These are phyloP conservation scores for Elongisporangium undulatum DNA, from an alignment of 352 stramenopile species.

Conservation along the genomic window DNA sequence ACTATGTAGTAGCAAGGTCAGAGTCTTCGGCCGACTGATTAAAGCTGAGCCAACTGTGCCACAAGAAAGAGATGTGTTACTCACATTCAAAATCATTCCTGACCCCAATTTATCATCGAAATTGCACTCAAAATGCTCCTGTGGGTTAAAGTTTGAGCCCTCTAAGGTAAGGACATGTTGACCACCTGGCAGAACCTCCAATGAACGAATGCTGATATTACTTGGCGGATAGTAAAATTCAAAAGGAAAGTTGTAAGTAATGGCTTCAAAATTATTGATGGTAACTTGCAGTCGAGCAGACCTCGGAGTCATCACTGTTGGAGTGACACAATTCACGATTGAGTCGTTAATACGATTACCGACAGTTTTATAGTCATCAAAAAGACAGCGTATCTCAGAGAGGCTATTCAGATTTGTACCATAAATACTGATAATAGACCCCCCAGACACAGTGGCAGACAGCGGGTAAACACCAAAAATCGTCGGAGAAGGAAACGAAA, in stretches of 20 bases:
- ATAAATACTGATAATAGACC: constrained; percentile 18
- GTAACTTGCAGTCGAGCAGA: constrained; percentile 18
- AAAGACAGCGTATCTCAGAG: constrained; percentile 22
- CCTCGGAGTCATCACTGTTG: constrained; percentile 3
- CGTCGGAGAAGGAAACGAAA: constrained; percentile 23
- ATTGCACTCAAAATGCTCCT: constrained; percentile 20
- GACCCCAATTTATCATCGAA: constrained; percentile 14
- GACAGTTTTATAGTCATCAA: constrained; percentile 17
- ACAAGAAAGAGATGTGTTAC: not conserved
- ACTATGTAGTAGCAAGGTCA: constrained; percentile 13
- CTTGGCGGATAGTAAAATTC: constrained; percentile 10
- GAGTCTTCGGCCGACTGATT: constrained; percentile 1
- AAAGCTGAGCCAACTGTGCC: not conserved
- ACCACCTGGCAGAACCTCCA: constrained; percentile 4
- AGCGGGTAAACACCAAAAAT: constrained; percentile 23
- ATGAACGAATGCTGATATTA: constrained; percentile 7
- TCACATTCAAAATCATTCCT: constrained; percentile 11
- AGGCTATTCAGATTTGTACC: constrained; percentile 37
- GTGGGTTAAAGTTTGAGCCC: constrained; percentile 7
- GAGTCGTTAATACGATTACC: constrained; percentile 25
- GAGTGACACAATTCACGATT: constrained; percentile 23
- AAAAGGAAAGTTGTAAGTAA: constrained; percentile 17
- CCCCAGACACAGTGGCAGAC: constrained; percentile 4
- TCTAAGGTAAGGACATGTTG: constrained; percentile 10
- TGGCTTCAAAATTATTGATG: constrained; percentile 38